Evolutionary conservation across 257 asterid species (phyloP).

Genomic region (Primulina tabacum): DNA sequence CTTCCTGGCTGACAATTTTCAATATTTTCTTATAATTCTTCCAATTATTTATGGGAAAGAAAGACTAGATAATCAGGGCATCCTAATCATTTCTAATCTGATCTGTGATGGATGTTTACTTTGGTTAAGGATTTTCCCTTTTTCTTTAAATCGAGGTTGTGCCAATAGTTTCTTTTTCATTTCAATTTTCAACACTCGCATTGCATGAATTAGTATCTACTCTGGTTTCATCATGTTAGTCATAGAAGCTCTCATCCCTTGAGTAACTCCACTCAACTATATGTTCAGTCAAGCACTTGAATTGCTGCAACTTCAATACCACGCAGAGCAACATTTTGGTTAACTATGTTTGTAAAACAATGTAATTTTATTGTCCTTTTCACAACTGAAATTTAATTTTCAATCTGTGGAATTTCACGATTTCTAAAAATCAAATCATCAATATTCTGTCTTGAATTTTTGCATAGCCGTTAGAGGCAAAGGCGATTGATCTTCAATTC

Average conservation of each 20-base stretch:
- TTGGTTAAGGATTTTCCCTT: too few species aligned
- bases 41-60: too few species aligned
- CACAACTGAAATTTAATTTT: not conserved
- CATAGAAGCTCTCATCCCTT: not conserved
- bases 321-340: not conserved
- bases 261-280: not conserved
- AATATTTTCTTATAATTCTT: too few species aligned
- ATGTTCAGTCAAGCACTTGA: not conserved
- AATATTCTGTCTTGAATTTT: not conserved
- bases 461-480: constrained; percentile 56
- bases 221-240: not conserved
- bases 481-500: constrained; percentile 81
- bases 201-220: not conserved
- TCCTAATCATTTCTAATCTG: too few species aligned
- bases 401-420: not conserved
- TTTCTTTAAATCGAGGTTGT: not conserved
- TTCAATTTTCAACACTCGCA: not conserved
- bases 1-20: too few species aligned
- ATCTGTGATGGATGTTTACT: too few species aligned
- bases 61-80: too few species aligned
- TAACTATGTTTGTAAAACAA: not conserved
- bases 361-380: not conserved
- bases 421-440: too few species aligned
- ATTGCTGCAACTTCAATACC: not conserved
- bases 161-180: not conserved